Evolutionary conservation across 768 basidiomycete genomes (phyloP).

Genomic region (Grammothele lineata): DNA sequence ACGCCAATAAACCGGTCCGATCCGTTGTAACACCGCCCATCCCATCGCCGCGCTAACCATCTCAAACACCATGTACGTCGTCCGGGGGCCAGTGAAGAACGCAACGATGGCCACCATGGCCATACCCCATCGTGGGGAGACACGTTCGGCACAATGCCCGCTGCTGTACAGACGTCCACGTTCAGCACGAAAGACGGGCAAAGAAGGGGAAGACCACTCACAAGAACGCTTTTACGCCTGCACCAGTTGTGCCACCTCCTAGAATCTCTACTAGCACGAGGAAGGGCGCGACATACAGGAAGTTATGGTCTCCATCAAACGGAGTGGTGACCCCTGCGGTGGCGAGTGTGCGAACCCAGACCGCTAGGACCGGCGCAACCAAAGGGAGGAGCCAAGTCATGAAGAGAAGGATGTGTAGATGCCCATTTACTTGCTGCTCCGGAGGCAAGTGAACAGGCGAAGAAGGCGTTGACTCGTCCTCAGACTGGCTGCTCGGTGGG

Average conservation of each 20-base stretch:
- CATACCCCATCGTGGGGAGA: slow-evolving; percentile 54
- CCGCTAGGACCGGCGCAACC: slow-evolving; percentile 70
- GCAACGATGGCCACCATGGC: slow-evolving; percentile 45
- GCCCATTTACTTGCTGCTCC: slow-evolving; percentile 24
- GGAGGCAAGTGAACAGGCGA: too few species aligned
- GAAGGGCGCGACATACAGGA: slow-evolving; percentile 60
- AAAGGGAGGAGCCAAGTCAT: slow-evolving; percentile 82
- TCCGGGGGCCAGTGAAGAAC: slow-evolving; percentile 64
- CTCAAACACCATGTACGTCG: slow-evolving; percentile 64
- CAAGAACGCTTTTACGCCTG: slow-evolving; percentile 31
- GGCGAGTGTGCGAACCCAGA: slow-evolving; percentile 85
- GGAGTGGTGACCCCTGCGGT: slow-evolving; percentile 77
- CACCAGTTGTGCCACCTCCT: slow-evolving; percentile 46
- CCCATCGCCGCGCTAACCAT: slow-evolving; percentile 46
- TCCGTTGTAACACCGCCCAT: slow-evolving; percentile 40
- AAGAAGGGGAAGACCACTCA: slow-evolving; percentile 19
- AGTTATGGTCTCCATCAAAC: slow-evolving; percentile 78
- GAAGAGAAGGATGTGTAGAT: slow-evolving; percentile 56
- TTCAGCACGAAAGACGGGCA: not conserved
- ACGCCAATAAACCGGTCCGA: slow-evolving; percentile 33
- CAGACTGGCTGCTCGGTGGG: not conserved
- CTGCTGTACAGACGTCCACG: not conserved
- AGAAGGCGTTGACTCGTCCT: not conserved
- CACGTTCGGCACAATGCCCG: not conserved
- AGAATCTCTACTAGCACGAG: slow-evolving; percentile 53